phyloP scores from a whole-genome alignment of 2,329 filamentous ascomycete genomes.

The Xylariomycetidae sp. region DNA sequence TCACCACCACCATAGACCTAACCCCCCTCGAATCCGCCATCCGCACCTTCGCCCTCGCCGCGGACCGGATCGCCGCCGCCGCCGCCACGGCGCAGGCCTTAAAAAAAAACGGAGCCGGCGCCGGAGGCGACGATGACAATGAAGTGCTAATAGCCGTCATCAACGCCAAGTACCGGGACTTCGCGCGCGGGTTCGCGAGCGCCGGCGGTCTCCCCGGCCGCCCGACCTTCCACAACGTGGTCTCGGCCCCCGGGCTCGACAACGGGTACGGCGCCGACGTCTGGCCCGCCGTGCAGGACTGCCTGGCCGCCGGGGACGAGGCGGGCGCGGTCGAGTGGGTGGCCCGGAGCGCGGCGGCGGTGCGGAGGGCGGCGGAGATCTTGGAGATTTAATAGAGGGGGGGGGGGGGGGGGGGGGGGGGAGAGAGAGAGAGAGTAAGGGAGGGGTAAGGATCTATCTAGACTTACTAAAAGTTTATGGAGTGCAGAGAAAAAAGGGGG shows the following conservation, averaged over 20 bases:
- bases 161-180: slow-evolving; percentile 6
- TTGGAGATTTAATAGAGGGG: slow-evolving; percentile 5
- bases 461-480: too few species aligned
- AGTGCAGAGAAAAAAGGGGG: too few species aligned
- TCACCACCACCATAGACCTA: slow-evolving; percentile 1
- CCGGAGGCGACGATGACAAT: too few species aligned
- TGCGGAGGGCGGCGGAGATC: slow-evolving; percentile 6
- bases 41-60: background rate
- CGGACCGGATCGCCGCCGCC: background rate
- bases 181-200: slow-evolving; percentile 5
- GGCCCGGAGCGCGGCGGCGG: slow-evolving; percentile 3
- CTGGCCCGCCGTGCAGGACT: slow-evolving; percentile 6
- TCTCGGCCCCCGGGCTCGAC: slow-evolving; percentile 6
- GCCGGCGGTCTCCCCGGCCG: slow-evolving; percentile 5
- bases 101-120: too few species aligned
- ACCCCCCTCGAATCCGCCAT: slow-evolving; percentile 2
- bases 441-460: too few species aligned
- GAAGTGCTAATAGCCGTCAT: slow-evolving; percentile 1
- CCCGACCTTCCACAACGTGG: slow-evolving; percentile 5
- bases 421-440: background rate
- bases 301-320: slow-evolving; percentile 2
- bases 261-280: slow-evolving; percentile 7
- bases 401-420: too few species aligned
- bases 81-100: slow-evolving; percentile 1
- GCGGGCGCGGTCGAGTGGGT: slow-evolving; percentile 4